Evolutionary conservation across 2,329 filamentous ascomycete species (phyloP), one percentile per base, ranked within the genome.

Genomic region (Cryphonectria radicalis): DNA sequence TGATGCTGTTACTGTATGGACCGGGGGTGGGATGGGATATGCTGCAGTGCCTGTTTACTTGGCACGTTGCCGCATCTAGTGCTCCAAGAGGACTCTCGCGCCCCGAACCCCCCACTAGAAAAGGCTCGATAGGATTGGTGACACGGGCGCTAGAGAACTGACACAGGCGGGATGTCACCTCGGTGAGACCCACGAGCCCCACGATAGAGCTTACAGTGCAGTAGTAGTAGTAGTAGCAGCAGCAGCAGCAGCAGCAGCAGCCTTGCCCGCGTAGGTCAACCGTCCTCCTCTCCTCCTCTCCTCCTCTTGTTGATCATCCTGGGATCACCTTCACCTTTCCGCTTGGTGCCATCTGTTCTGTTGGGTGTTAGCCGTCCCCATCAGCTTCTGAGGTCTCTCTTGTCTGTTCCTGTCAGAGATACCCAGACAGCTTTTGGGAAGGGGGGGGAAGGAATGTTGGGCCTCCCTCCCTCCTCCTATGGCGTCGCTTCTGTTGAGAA

Each of bases 151-250:
- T 13, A 53, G 50, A 40, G 32, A 3, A 22, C 6, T 43, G 40
- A 50, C 50, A 68, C 68, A 46, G 68, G 68, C 65, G 70, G 60
- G 60, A 68, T 72, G 68, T 72, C 68, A 72, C 68, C 65, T 67
- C 25, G 14, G 14, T 19, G 46, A 59, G 55, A 32, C 25, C 13
- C 25, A 59, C 65, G 55, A 22, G n/a, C 46, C 7, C 46, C 46
- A n/a, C 22, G 43, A 50, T 1, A n/a, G 5, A 50, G 17, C 19
- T 50, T 22, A 59, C 35, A 46, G 63, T 40, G 7, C 35, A 40
- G 5, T 62, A 46, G 43, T 66, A 35, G 64, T n/a, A n/a, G 28
- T 3, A 32, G 28, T 3, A 2, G 28, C 28, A 2, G 28, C 28
- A 32, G 28, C 28, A 32, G 28, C 3, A 32, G 28, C 3, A 32